Percentiles rank a stretch among this genome's conserved stretches.
Conservation (phyloP, 345 rosid species). For the Citrus mangshanensis region DNA sequence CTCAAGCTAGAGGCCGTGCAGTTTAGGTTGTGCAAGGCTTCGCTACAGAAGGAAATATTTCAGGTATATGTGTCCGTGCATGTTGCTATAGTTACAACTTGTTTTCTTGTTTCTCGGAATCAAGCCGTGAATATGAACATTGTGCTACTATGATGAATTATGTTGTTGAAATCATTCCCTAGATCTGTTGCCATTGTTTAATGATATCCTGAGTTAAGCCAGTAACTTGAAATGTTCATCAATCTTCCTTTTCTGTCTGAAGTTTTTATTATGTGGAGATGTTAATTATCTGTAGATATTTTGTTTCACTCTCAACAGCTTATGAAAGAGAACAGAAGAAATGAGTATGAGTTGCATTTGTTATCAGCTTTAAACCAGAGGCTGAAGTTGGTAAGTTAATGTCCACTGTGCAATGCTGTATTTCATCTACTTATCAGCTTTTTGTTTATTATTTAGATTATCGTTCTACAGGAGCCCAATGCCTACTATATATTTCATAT, state of each 20-base stretch:
- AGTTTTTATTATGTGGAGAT: not conserved
- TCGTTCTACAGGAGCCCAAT: not conserved
- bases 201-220: not conserved
- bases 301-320: constrained; percentile 45
- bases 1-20: constrained; percentile 82
- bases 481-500: not conserved
- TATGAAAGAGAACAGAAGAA: constrained; percentile 76
- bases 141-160: not conserved
- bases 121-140: not conserved
- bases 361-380: constrained; percentile 56
- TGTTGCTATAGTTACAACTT: not conserved
- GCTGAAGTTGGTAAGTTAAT: constrained; percentile 59
- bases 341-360: constrained; percentile 54
- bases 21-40: constrained; percentile 63
- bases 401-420: constrained; percentile 9
- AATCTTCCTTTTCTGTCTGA: not conserved
- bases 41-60: constrained; percentile 75
- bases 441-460: not conserved
- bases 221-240: not conserved
- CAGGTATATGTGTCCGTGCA: constrained; percentile 52
- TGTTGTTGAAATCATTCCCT: not conserved
- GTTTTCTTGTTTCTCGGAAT: not conserved
- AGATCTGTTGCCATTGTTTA: not conserved
- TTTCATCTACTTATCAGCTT: not conserved
- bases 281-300: not conserved